Evolutionary conservation across 495 filamentous ascomycete species (phyloP), one percentile per base, ranked within the genome.

Genomic region (Chaetomidium leptoderma): DNA sequence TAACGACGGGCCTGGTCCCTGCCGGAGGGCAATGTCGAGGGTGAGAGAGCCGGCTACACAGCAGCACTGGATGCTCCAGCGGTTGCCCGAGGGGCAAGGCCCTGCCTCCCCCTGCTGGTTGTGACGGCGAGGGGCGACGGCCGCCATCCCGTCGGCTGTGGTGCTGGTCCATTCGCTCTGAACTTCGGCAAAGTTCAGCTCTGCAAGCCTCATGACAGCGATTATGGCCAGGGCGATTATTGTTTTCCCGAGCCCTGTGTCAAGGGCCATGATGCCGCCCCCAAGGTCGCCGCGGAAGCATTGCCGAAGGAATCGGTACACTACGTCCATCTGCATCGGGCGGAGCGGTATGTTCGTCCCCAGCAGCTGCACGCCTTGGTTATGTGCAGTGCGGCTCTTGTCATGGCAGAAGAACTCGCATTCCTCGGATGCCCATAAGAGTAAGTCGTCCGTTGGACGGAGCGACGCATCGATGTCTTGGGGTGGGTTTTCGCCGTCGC

Each of bases 211-310:
- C 19, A 44, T 44, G 17, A 44, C 42, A 1, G 42, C 44, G 6
- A 50, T 45, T 17, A 23, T 30, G 19, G 55, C 53, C 43, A 56
- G 53, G 55, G 21, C 39, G 36, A 57, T 17, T 33, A 40, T 11
- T 4, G 43, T 49, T 27, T 48, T 57, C 1, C 55, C 36, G 21
- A 48, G n/a, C 33, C 45, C 36, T 7, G 44, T 57, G 35, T 49
- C 55, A 30, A 49, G 55, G 6, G 55, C 55, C 11, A 47, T 17
- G 44, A 47, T 47, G 2, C 44, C 44, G 67, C 70, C 30, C 13
- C 7, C 7, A 2, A 40, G 7, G 6, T 17, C 1, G 1, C 17
- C 42, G 42, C 42, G 19, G 10, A 44, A 44, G 42, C 42, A 24
- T 19, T 19, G 42, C 42, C 24, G 19, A 17, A 44, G 10, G 19